These are phyloP conservation scores for Russula lepida DNA, from an alignment of 768 basidiomycete species.

Conservation along the genomic window DNA sequence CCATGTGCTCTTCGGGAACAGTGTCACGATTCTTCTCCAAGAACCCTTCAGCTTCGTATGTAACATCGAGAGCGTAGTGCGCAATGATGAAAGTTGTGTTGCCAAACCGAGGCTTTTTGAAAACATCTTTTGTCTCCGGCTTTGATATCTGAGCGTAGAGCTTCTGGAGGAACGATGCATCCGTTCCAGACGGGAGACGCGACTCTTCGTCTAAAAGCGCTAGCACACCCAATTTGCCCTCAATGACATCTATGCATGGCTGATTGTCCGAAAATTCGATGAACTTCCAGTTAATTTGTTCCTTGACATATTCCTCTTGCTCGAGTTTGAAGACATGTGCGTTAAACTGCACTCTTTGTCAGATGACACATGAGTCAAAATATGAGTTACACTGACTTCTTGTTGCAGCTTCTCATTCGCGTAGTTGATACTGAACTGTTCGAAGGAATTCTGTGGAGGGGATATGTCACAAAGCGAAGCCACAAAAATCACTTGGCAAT, in stretches of 20 bases:
- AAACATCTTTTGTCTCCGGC: conserved; percentile 77
- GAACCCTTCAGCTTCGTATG: conserved; percentile 97
- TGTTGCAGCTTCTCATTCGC: conserved; percentile 98
- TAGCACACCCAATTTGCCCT: conserved; percentile 92
- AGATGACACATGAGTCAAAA: background rate
- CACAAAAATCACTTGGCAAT: background rate
- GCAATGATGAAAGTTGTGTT: conserved; percentile 96
- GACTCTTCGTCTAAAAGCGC: conserved; percentile 97
- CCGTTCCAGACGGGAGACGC: conserved; percentile 87
- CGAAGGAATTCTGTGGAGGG: conserved; percentile 63
- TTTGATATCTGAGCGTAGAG: conserved; percentile 78
- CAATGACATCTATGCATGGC: conserved; percentile 97
- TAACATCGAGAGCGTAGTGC: conserved; percentile 96
- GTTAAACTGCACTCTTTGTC: conserved; percentile 61
- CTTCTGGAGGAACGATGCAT: conserved; percentile 89
- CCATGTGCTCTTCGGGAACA: conserved; percentile 96
- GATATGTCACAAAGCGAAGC: background rate
- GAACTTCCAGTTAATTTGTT: conserved; percentile 99
- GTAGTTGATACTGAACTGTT: conserved; percentile 99
- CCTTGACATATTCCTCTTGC: conserved; percentile 98
- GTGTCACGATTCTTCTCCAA: conserved; percentile 99
- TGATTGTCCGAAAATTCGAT: conserved; percentile 99
- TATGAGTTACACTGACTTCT: conserved; percentile 50
- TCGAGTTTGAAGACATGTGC: conserved; percentile 99
- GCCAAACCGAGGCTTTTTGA: conserved; percentile 99